phyloP scores from a whole-genome alignment of 2,329 filamentous ascomycete species.

The Diplodia mutila region DNA sequence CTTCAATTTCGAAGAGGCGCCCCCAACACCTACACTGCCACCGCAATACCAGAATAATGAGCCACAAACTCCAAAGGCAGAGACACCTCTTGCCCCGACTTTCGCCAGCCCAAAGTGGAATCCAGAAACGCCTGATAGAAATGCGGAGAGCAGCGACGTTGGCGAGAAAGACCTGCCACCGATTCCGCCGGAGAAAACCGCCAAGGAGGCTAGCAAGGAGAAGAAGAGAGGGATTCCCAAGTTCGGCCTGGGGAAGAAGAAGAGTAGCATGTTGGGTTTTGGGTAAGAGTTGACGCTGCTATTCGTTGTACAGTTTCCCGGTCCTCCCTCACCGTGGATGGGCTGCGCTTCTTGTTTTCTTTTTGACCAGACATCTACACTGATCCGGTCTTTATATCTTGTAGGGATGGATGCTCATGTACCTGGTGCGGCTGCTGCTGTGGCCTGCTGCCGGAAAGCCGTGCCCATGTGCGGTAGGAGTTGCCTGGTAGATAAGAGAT shows the following conservation, averaged over 20 bases:
- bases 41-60: conserved; percentile 16
- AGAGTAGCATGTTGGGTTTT: conserved; percentile 38
- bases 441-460: background rate
- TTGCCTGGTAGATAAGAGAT: background rate
- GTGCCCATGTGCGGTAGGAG: background rate
- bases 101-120: conserved; percentile 15
- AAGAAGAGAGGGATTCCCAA: conserved; percentile 58
- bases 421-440: background rate
- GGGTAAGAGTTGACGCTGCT: conserved; percentile 6
- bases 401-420: background rate
- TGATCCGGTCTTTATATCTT: conserved; percentile 3
- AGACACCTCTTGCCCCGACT: background rate
- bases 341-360: background rate
- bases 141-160: background rate
- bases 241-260: conserved; percentile 73
- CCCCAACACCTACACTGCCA: conserved; percentile 32
- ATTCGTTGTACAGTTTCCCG: background rate
- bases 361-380: conserved; percentile 8
- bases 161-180: conserved; percentile 26
- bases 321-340: background rate
- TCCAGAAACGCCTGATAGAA: background rate
- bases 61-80: background rate
- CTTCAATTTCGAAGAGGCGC: conserved; percentile 31
- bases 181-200: conserved; percentile 25
- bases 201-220: conserved; percentile 53